A percentile compares a stretch with the other conserved stretches of the same genome.
phyloP scores from a whole-genome alignment of 768 basidiomycete genomes.

The Naganishia randhawae region DNA sequence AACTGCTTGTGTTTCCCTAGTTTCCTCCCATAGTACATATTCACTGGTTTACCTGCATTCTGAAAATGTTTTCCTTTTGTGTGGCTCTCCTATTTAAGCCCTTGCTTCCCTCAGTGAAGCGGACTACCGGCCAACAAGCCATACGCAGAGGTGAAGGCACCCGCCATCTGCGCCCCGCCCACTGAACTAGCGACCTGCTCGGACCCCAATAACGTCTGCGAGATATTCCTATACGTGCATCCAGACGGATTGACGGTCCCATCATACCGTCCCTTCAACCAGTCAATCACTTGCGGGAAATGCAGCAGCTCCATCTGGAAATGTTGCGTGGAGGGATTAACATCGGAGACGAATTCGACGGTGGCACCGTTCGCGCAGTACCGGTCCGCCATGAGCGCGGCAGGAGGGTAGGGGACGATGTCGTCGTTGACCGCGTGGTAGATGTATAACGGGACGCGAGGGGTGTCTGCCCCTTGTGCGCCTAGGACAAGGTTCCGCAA shows the following conservation, averaged over 20 bases:
- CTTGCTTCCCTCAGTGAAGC: no score
- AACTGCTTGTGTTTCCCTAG: no score
- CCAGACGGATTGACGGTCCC: slow-evolving; percentile 11
- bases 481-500: neutral
- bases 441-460: neutral
- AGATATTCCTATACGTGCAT: slow-evolving; percentile 9
- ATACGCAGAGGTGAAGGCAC: neutral
- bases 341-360: slow-evolving; percentile 12
- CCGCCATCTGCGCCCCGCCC: slow-evolving; percentile 2
- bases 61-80: no score
- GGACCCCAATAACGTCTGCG: slow-evolving; percentile 4
- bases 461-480: slow-evolving; percentile 1
- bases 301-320: slow-evolving; percentile 13
- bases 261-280: slow-evolving; percentile 14
- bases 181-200: slow-evolving; percentile 15
- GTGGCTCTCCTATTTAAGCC: no score
- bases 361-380: slow-evolving; percentile 14
- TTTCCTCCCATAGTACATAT: no score
- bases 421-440: slow-evolving; percentile 17
- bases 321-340: slow-evolving; percentile 3
- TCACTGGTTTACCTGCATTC: no score
- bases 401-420: slow-evolving; percentile 4
- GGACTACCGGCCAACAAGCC: neutral
- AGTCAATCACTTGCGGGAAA: slow-evolving; percentile 10
- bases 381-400: neutral